These are phyloP conservation scores for Penicillium riverlandense DNA, from an alignment of 495 filamentous ascomycete genomes.

Conservation along the genomic window DNA sequence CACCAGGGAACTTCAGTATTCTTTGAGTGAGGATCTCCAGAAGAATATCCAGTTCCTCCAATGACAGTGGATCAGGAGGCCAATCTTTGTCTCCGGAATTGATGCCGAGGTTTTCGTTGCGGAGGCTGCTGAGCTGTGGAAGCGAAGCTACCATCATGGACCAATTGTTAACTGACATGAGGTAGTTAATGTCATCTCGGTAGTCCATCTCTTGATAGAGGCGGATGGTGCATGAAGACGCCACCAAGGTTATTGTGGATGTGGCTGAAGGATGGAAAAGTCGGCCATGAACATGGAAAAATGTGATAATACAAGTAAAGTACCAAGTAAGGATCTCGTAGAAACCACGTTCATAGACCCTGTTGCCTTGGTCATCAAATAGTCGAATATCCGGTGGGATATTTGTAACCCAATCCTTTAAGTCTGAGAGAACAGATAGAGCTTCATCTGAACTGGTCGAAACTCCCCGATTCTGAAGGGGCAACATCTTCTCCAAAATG, in stretches of 20 bases:
- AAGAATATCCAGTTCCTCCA: too few species aligned
- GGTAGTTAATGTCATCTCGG: background rate
- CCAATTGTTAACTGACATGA: background rate
- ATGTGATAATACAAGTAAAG: background rate
- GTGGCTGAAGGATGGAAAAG: too few species aligned
- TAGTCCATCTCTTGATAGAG: conserved; percentile 1
- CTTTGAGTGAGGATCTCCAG: too few species aligned
- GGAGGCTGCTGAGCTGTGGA: background rate
- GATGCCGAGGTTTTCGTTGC: too few species aligned
- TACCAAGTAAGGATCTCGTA: background rate
- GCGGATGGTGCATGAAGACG: background rate
- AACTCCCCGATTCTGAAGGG: too few species aligned
- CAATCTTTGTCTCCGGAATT: too few species aligned
- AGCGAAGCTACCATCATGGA: conserved; percentile 1
- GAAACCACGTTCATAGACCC: background rate
- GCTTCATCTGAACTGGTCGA: too few species aligned
- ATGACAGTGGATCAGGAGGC: too few species aligned
- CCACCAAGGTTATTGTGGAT: background rate
- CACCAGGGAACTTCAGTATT: too few species aligned
- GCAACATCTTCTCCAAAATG: background rate
- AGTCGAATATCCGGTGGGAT: background rate
- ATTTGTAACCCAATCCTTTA: background rate
- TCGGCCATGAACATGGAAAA: background rate
- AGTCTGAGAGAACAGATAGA: background rate
- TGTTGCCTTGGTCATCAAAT: background rate